These are phyloP conservation scores for Aspergillus tubingensis DNA, from an alignment of 2,329 filamentous ascomycete genomes.

Conservation along the genomic window DNA sequence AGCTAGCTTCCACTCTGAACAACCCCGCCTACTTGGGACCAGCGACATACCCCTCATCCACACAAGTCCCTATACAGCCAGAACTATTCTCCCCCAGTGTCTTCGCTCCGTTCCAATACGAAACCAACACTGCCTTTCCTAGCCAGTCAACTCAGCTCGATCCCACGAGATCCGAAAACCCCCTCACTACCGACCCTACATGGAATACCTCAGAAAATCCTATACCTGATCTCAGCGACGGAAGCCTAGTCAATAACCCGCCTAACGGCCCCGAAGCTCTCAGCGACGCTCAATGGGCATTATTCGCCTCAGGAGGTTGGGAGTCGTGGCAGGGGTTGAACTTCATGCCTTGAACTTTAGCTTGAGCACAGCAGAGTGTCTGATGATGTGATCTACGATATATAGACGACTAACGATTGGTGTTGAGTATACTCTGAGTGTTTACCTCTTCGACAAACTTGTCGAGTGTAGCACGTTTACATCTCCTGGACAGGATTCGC, in stretches of 20 bases:
- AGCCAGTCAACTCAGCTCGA: conserved; percentile 21
- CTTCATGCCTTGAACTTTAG: neutral
- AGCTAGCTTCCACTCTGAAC: neutral
- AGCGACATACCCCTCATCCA: neutral
- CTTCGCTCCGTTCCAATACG: neutral
- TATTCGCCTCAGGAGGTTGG: conserved; percentile 25
- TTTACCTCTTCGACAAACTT: neutral
- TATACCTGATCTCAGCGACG: conserved; percentile 15
- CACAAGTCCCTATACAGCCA: neutral
- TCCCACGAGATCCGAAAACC: conserved; percentile 14
- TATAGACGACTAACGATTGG: neutral
- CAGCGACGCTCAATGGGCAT: conserved; percentile 40
- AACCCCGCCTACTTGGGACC: conserved; percentile 10
- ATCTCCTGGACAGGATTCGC: neutral
- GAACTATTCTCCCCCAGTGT: neutral
- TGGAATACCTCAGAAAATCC: conserved; percentile 30
- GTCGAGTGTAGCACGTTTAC: neutral
- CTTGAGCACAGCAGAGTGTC: neutral
- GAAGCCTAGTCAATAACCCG: conserved; percentile 21
- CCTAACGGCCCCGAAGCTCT: conserved; percentile 29
- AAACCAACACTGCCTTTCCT: conserved; percentile 12
- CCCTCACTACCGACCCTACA: conserved; percentile 6
- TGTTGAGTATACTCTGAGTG: neutral
- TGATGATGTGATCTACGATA: neutral
- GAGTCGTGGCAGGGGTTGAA: conserved; percentile 17